phyloP scores from a whole-genome alignment of 2,329 filamentous ascomycete genomes.

The Thelonectria blattea region DNA sequence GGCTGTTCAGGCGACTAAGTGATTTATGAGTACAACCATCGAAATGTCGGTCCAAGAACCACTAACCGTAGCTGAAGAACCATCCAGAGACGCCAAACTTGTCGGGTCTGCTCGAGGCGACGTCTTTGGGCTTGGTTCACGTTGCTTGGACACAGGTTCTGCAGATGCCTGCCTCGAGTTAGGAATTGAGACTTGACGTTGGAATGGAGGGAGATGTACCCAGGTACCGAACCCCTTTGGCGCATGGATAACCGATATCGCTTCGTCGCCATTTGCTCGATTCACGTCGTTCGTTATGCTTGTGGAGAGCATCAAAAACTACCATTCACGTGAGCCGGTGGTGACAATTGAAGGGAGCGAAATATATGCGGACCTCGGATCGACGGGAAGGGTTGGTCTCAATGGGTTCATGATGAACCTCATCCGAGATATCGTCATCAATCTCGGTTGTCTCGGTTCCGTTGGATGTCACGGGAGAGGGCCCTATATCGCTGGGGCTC shows the following conservation, averaged over 20 bases:
- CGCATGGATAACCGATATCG: constrained; percentile 89
- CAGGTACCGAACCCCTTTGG: constrained; percentile 83
- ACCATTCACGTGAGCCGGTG: background rate
- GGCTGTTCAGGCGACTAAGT: constrained; percentile 42
- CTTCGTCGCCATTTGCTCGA: constrained; percentile 72
- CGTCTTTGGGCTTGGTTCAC: constrained; percentile 43
- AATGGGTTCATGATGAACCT: constrained; percentile 48
- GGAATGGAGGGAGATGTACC: constrained; percentile 55
- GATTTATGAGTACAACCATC: constrained; percentile 3
- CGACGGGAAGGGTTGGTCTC: constrained; percentile 28
- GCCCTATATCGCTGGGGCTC: constrained; percentile 74
- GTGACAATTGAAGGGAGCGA: background rate
- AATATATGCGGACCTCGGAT: constrained; percentile 41
- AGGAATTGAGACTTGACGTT: background rate
- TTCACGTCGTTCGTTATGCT: constrained; percentile 63
- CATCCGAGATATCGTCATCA: constrained; percentile 75
- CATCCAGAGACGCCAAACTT: constrained; percentile 36
- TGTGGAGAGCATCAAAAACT: constrained; percentile 62
- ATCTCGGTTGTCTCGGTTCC: constrained; percentile 85
- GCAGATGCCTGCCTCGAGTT: constrained; percentile 47
- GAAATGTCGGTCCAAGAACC: background rate
- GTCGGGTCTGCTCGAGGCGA: constrained; percentile 49
- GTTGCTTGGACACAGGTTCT: constrained; percentile 46
- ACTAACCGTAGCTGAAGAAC: constrained; percentile 35
- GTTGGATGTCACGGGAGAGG: constrained; percentile 84